These are phyloP conservation scores for Macrolepiota dolichaula DNA, from an alignment of 768 basidiomycete species.

Conservation along the genomic window DNA sequence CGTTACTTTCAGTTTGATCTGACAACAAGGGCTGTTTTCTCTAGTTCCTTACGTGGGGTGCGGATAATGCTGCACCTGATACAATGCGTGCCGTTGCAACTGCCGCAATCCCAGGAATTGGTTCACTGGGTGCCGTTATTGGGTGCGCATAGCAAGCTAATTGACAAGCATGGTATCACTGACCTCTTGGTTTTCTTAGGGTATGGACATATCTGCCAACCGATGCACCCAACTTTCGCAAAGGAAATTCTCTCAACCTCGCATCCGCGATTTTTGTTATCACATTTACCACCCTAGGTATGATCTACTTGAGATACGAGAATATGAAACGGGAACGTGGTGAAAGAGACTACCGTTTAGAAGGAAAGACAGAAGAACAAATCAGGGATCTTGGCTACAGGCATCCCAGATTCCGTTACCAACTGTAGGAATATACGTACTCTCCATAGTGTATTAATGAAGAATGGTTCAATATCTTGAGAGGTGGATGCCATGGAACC, in stretches of 20 bases:
- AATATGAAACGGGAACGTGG: conserved; percentile 41
- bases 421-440: conserved; percentile 21
- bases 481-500: too few species aligned
- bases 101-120: conserved; percentile 42
- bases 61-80: conserved; percentile 47
- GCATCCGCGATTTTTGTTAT: conserved; percentile 32
- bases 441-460: background rate
- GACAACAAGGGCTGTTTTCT: background rate
- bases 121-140: conserved; percentile 41
- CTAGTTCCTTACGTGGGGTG: conserved; percentile 41
- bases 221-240: conserved; percentile 44
- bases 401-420: conserved; percentile 45
- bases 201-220: conserved; percentile 46
- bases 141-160: conserved; percentile 26
- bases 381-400: conserved; percentile 37
- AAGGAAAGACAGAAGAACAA: conserved; percentile 34
- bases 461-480: background rate
- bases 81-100: conserved; percentile 44
- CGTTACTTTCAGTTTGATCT: background rate
- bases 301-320: conserved; percentile 36
- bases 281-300: conserved; percentile 19
- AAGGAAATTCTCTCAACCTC: conserved; percentile 45
- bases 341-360: conserved; percentile 36
- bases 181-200: conserved; percentile 17
- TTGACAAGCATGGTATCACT: background rate